These are phyloP conservation scores for Sporothrix euskadiensis DNA, from an alignment of 2,329 filamentous ascomycete species.

Conservation along the genomic window DNA sequence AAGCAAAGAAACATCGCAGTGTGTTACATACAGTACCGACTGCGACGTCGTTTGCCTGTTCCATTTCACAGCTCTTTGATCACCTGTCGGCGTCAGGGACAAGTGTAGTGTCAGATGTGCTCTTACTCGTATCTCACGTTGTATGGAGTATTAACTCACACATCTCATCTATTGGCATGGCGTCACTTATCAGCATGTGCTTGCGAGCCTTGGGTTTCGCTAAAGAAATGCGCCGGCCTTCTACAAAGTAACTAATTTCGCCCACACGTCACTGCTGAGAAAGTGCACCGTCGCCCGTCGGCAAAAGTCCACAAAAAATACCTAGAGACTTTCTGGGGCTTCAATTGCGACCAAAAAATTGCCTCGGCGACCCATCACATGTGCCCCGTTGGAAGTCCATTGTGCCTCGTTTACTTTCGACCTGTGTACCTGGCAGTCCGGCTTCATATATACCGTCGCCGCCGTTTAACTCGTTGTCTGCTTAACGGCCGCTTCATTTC, in stretches of 20 bases:
- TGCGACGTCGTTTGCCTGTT: neutral
- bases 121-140: neutral
- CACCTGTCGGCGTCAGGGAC: neutral
- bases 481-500: neutral
- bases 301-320: constrained; percentile 5
- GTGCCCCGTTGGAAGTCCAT: neutral
- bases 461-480: neutral
- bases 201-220: neutral
- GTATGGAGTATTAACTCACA: neutral
- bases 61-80: neutral
- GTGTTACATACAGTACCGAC: neutral
- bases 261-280: neutral
- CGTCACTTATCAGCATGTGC: constrained; percentile 16
- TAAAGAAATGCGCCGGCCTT: neutral
- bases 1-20: neutral
- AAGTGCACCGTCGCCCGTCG: constrained; percentile 7
- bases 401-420: constrained; percentile 11
- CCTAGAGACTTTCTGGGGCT: neutral
- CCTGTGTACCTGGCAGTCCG: neutral
- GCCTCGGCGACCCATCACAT: constrained; percentile 22
- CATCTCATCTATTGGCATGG: neutral
- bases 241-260: constrained; percentile 2
- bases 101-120: constrained; percentile 3
- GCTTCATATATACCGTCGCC: constrained; percentile 10
- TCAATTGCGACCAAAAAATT: neutral